Evolutionary conservation across 2,329 filamentous ascomycete species (phyloP).

Genomic region (Hypoxylon sp.): DNA sequence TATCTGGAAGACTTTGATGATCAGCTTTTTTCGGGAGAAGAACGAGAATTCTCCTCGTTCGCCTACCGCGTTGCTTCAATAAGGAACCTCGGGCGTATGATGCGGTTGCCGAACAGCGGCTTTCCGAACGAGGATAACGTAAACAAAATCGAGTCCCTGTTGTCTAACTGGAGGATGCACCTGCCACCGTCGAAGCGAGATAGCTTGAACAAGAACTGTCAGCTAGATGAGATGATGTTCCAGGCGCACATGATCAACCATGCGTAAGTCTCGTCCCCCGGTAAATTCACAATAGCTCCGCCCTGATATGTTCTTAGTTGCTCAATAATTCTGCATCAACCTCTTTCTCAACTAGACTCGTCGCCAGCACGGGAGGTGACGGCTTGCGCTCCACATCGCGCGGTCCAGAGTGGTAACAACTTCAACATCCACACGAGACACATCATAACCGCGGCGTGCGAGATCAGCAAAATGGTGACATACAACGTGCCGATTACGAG

Average conservation of each 20-base stretch:
- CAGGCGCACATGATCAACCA: slow-evolving; percentile 85
- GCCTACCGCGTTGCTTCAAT: slow-evolving; percentile 86
- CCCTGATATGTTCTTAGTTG: slow-evolving; percentile 55
- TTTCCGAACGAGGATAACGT: slow-evolving; percentile 67
- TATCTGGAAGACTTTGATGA: slow-evolving; percentile 83
- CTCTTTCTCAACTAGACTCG: slow-evolving; percentile 79
- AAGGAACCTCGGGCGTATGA: slow-evolving; percentile 81
- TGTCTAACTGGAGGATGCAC: slow-evolving; percentile 83
- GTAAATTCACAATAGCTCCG: background rate
- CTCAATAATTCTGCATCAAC: slow-evolving; percentile 82
- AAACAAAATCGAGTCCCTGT: slow-evolving; percentile 63
- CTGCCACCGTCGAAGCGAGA: slow-evolving; percentile 79
- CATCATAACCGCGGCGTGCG: slow-evolving; percentile 81
- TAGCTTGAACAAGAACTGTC: slow-evolving; percentile 75
- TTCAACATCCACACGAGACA: slow-evolving; percentile 81
- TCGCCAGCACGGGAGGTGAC: slow-evolving; percentile 70
- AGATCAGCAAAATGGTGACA: slow-evolving; percentile 80
- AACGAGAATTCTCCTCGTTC: slow-evolving; percentile 83
- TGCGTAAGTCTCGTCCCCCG: slow-evolving; percentile 57
- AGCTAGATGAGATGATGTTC: slow-evolving; percentile 90
- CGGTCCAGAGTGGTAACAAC: slow-evolving; percentile 61
- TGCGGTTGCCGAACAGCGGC: slow-evolving; percentile 67
- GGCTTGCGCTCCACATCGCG: slow-evolving; percentile 73
- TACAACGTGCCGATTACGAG: slow-evolving; percentile 77
- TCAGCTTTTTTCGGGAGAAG: slow-evolving; percentile 76